phyloP scores from a whole-genome alignment of 345 rosid genomes.

The Euphorbia peplus region DNA sequence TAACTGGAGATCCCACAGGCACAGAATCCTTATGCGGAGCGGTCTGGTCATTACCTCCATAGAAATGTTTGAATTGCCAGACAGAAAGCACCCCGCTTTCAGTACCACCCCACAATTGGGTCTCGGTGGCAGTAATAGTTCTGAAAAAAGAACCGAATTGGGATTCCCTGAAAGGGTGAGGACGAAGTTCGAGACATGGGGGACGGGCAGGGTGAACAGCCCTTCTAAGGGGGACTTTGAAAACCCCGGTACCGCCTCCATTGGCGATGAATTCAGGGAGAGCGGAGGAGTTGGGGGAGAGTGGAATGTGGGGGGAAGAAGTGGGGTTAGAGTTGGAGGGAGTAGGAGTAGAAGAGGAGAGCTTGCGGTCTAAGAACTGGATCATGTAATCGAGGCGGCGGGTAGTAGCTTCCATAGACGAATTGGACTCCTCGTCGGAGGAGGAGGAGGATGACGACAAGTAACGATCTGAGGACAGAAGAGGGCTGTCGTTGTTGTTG shows the following conservation, averaged over 20 bases:
- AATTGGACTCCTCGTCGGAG: conserved; percentile 26
- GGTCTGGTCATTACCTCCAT: conserved; percentile 14
- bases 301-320: too few relatives aligned
- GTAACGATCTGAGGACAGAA: conserved; percentile 52
- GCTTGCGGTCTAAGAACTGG: conserved; percentile 80
- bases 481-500: neutral
- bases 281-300: neutral
- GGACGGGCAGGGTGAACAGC: conserved; percentile 30
- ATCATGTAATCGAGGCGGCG: conserved; percentile 89
- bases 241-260: conserved; percentile 29
- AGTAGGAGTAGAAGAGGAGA: conserved; percentile 18
- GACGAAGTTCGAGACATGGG: conserved; percentile 24
- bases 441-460: conserved; percentile 42
- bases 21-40: conserved; percentile 25
- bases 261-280: conserved; percentile 27
- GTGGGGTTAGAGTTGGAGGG: neutral
- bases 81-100: conserved; percentile 25
- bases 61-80: conserved; percentile 24
- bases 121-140: conserved; percentile 12
- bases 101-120: conserved; percentile 30
- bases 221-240: conserved; percentile 20
- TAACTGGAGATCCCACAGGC: conserved; percentile 16
- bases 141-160: conserved; percentile 23
- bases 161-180: conserved; percentile 34
- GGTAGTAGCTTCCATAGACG: conserved; percentile 49